Evolutionary conservation across 306 rosid species (phyloP).

Genomic region (Dalbergia cultrata): DNA sequence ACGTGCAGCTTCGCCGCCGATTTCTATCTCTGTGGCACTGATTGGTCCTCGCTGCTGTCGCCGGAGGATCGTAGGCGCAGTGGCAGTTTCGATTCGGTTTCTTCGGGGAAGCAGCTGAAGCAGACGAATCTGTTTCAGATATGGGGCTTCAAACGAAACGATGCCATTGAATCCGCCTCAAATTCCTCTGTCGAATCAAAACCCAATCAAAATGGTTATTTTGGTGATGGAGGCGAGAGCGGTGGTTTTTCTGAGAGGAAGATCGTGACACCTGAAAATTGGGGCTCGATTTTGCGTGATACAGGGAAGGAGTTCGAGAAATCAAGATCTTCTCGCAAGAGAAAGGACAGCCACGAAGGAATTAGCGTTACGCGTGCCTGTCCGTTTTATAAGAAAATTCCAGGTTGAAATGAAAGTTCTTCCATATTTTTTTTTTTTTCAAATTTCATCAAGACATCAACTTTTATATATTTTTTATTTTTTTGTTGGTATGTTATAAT

Average conservation of each 20-base stretch:
- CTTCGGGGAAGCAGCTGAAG: constrained; percentile 58
- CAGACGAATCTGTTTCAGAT: constrained; percentile 57
- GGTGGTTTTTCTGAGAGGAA: constrained; percentile 46
- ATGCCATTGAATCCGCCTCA: constrained; percentile 5
- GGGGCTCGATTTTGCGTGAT: constrained; percentile 47
- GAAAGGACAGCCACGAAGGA: constrained; percentile 38
- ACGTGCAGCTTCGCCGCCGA: constrained; percentile 53
- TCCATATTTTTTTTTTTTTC: background rate
- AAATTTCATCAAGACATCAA: background rate
- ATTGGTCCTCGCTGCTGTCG: constrained; percentile 48
- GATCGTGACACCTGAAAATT: constrained; percentile 41
- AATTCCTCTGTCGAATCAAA: constrained; percentile 32
- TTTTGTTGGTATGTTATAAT: background rate
- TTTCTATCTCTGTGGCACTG: constrained; percentile 58
- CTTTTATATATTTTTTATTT: background rate
- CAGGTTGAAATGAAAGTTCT: constrained; percentile 50
- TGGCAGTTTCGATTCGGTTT: background rate
- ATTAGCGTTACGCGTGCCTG: constrained; percentile 51
- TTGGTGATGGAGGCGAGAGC: background rate
- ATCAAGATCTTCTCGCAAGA: constrained; percentile 36
- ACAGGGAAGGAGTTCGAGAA: constrained; percentile 35
- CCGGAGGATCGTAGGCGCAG: constrained; percentile 17
- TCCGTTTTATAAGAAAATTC: constrained; percentile 66
- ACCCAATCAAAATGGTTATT: background rate
- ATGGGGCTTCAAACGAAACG: constrained; percentile 55